Evolutionary conservation across 441 rosid genomes (phyloP), one percentile per base, ranked within the genome.

Genomic region (Biscutella auriculata): DNA sequence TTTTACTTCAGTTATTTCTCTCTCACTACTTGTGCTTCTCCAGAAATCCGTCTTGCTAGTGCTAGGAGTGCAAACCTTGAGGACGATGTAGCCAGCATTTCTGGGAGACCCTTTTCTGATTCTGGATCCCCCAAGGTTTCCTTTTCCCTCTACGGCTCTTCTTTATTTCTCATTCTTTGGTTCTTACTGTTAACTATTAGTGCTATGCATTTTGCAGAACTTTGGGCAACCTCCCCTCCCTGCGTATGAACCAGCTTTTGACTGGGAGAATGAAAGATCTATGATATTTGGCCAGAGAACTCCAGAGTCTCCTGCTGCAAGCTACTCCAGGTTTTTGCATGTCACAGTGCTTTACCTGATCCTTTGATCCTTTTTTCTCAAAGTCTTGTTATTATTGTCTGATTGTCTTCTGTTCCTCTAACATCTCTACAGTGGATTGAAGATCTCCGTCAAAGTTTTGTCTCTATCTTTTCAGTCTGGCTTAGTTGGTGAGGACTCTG

Each of bases 241-340:
- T 75, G 89, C 99, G 21, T 94, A 94, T 60, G 99, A 94, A 74
- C 97, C 99, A 17, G 96, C 97, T 68, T 94, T 90, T 71, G 97
- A 94, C 50, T 94, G 99, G 99, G 97, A 91, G 67, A 89, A 78
- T 73, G 99, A 94, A 81, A 84, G 99, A 73, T 79, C 85, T 26
- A 62, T 80, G 84, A 90, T 85, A 62, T 81, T 76, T 78, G 99
- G 99, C 39, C 99, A 90, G 73, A 85, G 99, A 78, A 82, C 75
- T 70, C 85, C 89, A 7, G 99, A 90, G 71, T 71, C 85, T 63
- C 85, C 88, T 49, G 58, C 73, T 30, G 67, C 87, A 14, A 87
- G 76, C 63, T 64, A 79, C 73, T 81, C 78, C 76, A 80, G 94
- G 95, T 62, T 34, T 35, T 52, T 21, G 35, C 51, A 44, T 60